Percentiles rank a stretch among this genome's conserved stretches.
Evolutionary conservation across 768 basidiomycete genomes (phyloP).

Genomic region (Dentipellis fragilis): DNA sequence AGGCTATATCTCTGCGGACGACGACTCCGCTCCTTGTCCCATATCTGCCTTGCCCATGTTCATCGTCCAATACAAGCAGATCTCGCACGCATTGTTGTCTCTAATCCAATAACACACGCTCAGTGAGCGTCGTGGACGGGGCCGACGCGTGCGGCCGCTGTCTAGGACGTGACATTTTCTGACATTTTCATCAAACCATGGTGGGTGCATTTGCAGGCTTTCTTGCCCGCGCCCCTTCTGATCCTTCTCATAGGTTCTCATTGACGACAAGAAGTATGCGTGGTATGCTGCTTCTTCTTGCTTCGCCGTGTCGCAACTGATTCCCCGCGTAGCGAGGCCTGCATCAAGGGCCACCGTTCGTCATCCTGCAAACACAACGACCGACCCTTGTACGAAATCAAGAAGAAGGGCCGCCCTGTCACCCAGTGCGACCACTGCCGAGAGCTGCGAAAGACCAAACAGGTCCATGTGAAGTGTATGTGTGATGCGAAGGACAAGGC

Average conservation of each 20-base stretch:
- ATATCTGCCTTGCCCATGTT: constrained; percentile 12
- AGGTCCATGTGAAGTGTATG: constrained; percentile 74
- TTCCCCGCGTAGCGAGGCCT: constrained; percentile 56
- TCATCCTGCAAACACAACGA: constrained; percentile 82
- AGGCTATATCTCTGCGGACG: neutral
- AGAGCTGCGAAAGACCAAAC: constrained; percentile 69
- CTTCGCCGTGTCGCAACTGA: constrained; percentile 8
- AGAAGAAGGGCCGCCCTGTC: constrained; percentile 87
- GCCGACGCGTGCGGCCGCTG: constrained; percentile 11
- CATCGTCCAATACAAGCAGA: constrained; percentile 9
- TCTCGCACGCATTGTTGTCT: constrained; percentile 9
- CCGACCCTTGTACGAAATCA: constrained; percentile 85
- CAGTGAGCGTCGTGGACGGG: constrained; percentile 14
- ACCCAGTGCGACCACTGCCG: constrained; percentile 86
- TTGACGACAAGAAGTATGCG: constrained; percentile 66
- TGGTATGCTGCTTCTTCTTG: constrained; percentile 34
- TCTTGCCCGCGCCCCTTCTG: neutral
- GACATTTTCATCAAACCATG: constrained; percentile 4
- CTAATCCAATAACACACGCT: constrained; percentile 16
- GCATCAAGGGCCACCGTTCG: constrained; percentile 91
- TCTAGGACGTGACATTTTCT: constrained; percentile 7
- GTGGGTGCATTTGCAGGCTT: neutral
- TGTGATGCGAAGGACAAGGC: constrained; percentile 31
- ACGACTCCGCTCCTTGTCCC: neutral
- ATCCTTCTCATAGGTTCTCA: constrained; percentile 40